Evolutionary conservation across 768 basidiomycete species (phyloP), one percentile per base, ranked within the genome.

Genomic region (Filobasidium floriforme): DNA sequence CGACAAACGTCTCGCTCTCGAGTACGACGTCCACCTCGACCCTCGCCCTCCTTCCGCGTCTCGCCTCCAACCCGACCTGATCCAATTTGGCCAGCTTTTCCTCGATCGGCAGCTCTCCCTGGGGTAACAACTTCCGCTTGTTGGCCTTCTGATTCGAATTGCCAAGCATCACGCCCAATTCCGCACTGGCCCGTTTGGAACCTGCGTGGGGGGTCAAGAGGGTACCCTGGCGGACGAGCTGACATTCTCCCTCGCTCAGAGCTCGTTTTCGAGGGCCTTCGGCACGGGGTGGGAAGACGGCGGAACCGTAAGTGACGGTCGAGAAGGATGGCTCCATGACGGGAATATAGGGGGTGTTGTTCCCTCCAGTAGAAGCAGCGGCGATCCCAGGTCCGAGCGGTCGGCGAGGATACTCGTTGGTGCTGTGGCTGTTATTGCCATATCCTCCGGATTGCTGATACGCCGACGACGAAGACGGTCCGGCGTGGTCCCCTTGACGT

Each of bases 21-120:
- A 91, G 82, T n/a, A 85, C 78, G 46, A 94, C 85, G 70, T 93
- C 89, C 12, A 93, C 81, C 75, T 88, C 88, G 0, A 93, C 88
- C 61, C 89, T 86, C 9, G 90, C 85, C 26, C 78, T 78, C 41
- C 83, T 64, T 51, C 75, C 76, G 61, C 74, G 76, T 3, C 72
- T 74, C 10, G 77, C 79, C 55, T 80, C 85, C 15, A 84, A 73
- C 71, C 85, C 87, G 5, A 89, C 86, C 72, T 89, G 88, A 76
- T 90, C 90, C 44, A 90, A 10, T 24, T 68, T 66, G 22, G 63
- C 64, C 28, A 70, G 29, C 54, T 61, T 60, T 26, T 70, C 69
- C 29, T 60, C 74, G 41, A 65, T 66, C 62, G 65, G 67, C 22
- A 63, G 29, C n/a, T 62, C 72, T 15, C 65, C 69, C 11, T 68